These are phyloP conservation scores for Echria macrotheca DNA, from an alignment of 495 filamentous ascomycete genomes.

Conservation along the genomic window DNA sequence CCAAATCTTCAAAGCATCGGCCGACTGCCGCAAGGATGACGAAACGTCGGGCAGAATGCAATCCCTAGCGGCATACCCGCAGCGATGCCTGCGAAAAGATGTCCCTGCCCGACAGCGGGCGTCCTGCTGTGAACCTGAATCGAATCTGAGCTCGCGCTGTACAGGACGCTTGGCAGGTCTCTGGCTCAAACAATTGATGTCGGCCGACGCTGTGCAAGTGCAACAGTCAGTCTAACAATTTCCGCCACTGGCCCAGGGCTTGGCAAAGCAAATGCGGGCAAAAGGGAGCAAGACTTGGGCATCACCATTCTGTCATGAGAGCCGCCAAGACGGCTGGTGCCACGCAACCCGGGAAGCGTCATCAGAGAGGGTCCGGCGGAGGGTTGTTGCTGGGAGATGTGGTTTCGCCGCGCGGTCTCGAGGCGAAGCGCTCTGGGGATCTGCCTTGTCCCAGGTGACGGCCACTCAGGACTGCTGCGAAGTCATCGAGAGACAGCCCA, in stretches of 20 bases:
- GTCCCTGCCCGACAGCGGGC: neutral
- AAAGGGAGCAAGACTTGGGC: neutral
- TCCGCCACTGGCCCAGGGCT: neutral
- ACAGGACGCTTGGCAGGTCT: conserved; percentile 5
- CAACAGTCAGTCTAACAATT: neutral
- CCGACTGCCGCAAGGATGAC: too few relatives aligned
- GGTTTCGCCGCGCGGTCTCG: neutral
- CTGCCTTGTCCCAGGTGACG: too few relatives aligned
- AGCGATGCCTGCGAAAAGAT: neutral
- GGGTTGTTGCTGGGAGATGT: neutral
- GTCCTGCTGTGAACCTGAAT: neutral
- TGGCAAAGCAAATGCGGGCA: neutral
- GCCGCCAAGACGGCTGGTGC: conserved; percentile 1
- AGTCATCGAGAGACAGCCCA: too few relatives aligned
- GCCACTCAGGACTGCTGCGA: too few relatives aligned
- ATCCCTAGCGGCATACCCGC: neutral
- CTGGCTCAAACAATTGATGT: conserved; percentile 3
- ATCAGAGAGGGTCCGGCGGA: neutral
- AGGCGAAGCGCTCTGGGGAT: neutral
- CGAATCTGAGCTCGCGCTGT: neutral
- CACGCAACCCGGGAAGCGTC: neutral
- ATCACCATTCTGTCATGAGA: conserved; percentile 4
- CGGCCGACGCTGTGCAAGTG: neutral
- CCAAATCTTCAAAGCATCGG: too few relatives aligned
- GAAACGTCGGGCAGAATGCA: too few relatives aligned